A percentile compares a stretch with the other conserved stretches of the same genome.
phyloP scores from a whole-genome alignment of 306 rosid genomes.

The Cucurbita ficifolia region DNA sequence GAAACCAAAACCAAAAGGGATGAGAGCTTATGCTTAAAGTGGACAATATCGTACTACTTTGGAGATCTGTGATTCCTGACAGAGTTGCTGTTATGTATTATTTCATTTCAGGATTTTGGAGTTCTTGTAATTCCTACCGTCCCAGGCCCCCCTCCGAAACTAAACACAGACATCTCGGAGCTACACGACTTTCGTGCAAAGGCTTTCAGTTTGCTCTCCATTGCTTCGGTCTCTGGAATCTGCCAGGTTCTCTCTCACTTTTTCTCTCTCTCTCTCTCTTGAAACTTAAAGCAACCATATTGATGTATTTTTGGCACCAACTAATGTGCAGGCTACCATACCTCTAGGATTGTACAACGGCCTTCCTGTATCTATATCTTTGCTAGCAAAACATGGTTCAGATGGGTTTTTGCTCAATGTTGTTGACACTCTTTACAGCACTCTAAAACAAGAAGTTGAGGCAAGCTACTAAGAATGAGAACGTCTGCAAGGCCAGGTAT shows the following conservation, averaged over 20 bases:
- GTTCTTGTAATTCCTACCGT: background rate
- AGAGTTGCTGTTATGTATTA: background rate
- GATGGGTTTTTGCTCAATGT: background rate
- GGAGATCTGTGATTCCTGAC: too few species aligned
- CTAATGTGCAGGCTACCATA: background rate
- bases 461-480: background rate
- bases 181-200: background rate
- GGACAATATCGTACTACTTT: too few species aligned
- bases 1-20: too few species aligned
- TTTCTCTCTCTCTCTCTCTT: background rate
- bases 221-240: background rate
- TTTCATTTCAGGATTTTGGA: background rate
- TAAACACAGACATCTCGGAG: background rate
- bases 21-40: too few species aligned
- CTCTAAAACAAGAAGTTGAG: background rate
- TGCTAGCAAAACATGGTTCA: background rate
- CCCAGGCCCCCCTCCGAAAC: background rate
- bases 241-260: background rate
- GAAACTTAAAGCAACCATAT: background rate
- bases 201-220: background rate
- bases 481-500: too few species aligned
- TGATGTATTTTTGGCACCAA: background rate
- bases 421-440: background rate
- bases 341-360: background rate
- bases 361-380: background rate